phyloP scores from a whole-genome alignment of 2,329 filamentous ascomycete genomes.

The Venturiaceae sp. region DNA sequence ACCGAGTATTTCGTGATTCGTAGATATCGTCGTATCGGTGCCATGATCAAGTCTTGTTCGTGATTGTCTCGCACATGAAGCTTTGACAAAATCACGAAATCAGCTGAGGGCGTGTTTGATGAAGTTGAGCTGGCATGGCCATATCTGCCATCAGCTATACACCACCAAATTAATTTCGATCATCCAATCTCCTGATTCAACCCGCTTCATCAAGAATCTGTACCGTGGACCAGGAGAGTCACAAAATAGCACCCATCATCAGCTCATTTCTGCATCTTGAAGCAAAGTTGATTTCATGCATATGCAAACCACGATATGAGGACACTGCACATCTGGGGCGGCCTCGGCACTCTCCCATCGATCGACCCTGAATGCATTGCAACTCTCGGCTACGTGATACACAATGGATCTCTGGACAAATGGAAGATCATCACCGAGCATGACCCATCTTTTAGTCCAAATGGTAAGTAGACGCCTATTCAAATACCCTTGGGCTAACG shows the following conservation, averaged over 20 bases:
- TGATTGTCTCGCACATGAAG: neutral
- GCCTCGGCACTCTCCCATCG: slow-evolving; percentile 79
- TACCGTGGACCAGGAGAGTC: no score
- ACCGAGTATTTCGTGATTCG: slow-evolving; percentile 89
- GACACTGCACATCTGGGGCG: slow-evolving; percentile 82
- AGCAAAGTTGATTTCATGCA: neutral
- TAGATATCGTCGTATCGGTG: slow-evolving; percentile 79
- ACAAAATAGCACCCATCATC: no score
- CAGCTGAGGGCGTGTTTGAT: no score
- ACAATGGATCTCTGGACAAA: slow-evolving; percentile 25
- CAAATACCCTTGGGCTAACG: slow-evolving; percentile 7
- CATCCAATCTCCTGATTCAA: no score
- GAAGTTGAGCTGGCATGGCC: neutral
- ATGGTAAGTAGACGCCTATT: neutral
- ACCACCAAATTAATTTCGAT: no score
- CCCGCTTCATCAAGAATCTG: no score
- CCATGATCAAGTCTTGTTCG: slow-evolving; percentile 48
- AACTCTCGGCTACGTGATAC: slow-evolving; percentile 53
- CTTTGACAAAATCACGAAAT: neutral
- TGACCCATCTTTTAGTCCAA: slow-evolving; percentile 58
- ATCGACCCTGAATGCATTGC: slow-evolving; percentile 88
- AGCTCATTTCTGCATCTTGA: neutral
- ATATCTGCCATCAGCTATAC: neutral
- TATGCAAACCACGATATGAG: slow-evolving; percentile 23
- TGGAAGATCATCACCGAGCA: slow-evolving; percentile 31